phyloP scores from a whole-genome alignment of 768 basidiomycete species.

The Leccinum disarticulatum region DNA sequence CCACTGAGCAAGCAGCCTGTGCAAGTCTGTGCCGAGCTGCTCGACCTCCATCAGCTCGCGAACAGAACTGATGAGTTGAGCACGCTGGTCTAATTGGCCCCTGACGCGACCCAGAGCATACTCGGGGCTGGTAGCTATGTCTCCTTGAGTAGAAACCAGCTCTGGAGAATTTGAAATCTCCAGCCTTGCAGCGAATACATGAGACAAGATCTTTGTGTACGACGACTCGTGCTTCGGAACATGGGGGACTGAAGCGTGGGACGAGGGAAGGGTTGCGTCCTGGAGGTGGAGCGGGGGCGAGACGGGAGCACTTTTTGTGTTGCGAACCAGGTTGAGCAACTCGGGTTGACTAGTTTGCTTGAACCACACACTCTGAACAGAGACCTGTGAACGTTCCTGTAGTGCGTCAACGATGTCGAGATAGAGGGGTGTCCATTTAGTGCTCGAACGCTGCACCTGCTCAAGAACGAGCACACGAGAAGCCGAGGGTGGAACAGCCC shows the following conservation, averaged over 20 bases:
- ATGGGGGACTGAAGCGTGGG: slow-evolving; percentile 43
- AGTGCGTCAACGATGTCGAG: slow-evolving; percentile 76
- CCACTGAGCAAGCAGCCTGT: slow-evolving; percentile 79
- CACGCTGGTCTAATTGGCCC: slow-evolving; percentile 75
- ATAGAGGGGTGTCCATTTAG: slow-evolving; percentile 86
- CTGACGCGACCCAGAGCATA: slow-evolving; percentile 91
- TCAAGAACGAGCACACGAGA: slow-evolving; percentile 79
- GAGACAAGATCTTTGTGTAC: slow-evolving; percentile 85
- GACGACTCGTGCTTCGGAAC: slow-evolving; percentile 90
- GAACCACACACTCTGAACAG: slow-evolving; percentile 62
- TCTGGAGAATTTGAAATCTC: slow-evolving; percentile 85
- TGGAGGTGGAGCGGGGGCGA: slow-evolving; percentile 53
- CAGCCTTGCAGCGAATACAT: slow-evolving; percentile 76
- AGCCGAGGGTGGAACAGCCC: slow-evolving; percentile 58
- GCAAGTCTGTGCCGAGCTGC: slow-evolving; percentile 52
- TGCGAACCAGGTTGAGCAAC: slow-evolving; percentile 52
- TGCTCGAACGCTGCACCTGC: slow-evolving; percentile 72
- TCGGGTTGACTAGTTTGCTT: slow-evolving; percentile 44
- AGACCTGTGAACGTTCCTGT: slow-evolving; percentile 56
- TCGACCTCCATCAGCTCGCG: slow-evolving; percentile 61
- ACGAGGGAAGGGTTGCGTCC: slow-evolving; percentile 28
- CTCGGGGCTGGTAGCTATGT: slow-evolving; percentile 85
- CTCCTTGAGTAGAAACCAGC: slow-evolving; percentile 66
- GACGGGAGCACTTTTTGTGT: slow-evolving; percentile 37
- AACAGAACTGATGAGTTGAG: slow-evolving; percentile 61